Evolutionary conservation across 768 basidiomycete species (phyloP).

Genomic region (Pluteus cervinus): DNA sequence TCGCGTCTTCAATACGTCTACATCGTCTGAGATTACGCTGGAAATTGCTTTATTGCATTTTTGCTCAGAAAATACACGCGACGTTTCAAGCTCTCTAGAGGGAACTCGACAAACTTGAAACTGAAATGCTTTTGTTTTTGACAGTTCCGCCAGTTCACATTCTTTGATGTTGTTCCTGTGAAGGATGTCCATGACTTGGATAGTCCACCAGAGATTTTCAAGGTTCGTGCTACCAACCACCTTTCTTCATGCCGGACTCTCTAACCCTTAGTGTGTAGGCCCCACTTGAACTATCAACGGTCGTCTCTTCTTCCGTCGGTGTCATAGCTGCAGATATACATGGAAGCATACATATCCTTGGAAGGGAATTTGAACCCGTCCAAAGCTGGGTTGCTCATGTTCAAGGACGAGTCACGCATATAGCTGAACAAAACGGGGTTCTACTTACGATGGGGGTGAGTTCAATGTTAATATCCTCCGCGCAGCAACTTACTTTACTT

Average conservation of each 20-base stretch:
- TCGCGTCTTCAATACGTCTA: neutral
- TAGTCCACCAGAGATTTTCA: constrained; percentile 73
- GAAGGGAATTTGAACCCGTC: constrained; percentile 63
- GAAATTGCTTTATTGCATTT: no score
- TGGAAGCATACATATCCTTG: constrained; percentile 74
- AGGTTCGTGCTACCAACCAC: constrained; percentile 31
- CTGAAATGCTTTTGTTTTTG: neutral
- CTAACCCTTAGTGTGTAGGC: constrained; percentile 26
- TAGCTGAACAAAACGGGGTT: constrained; percentile 75
- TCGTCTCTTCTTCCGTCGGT: constrained; percentile 57
- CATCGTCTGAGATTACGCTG: neutral
- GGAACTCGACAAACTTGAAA: constrained; percentile 1
- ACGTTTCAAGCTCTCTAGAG: constrained; percentile 1
- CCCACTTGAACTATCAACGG: constrained; percentile 68
- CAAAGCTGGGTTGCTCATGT: constrained; percentile 78
- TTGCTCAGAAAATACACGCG: neutral
- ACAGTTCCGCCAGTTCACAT: constrained; percentile 86
- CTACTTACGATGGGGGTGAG: constrained; percentile 87
- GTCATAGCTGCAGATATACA: constrained; percentile 81
- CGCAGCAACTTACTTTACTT: constrained; percentile 7
- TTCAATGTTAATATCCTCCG: constrained; percentile 11
- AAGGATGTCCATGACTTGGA: constrained; percentile 76
- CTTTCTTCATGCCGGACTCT: constrained; percentile 3
- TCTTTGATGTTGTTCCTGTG: constrained; percentile 77
- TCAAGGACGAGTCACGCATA: constrained; percentile 78